These are phyloP conservation scores for Friedmanniomyces simplex DNA, from an alignment of 495 filamentous ascomycete genomes.

Conservation along the genomic window DNA sequence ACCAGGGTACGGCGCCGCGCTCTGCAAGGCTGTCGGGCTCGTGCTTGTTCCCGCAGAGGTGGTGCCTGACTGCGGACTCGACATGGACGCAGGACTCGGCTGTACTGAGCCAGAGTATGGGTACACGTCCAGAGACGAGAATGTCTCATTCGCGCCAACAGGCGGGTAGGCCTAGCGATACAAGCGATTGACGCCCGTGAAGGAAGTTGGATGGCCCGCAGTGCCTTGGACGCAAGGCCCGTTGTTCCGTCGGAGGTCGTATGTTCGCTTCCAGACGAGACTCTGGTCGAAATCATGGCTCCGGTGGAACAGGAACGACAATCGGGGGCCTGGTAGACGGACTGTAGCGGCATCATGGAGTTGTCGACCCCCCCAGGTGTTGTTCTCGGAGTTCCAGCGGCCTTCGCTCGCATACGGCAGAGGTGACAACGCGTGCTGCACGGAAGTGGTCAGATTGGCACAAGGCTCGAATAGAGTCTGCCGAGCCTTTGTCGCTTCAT, in stretches of 20 bases:
- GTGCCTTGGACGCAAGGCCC: constrained; percentile 2
- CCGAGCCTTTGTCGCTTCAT: neutral
- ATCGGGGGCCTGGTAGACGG: constrained; percentile 30
- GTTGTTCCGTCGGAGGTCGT: constrained; percentile 16
- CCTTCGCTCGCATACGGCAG: neutral
- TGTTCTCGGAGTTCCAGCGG: constrained; percentile 26
- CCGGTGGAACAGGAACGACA: constrained; percentile 30
- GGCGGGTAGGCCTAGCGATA: neutral
- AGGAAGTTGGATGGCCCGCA: neutral
- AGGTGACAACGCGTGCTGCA: neutral
- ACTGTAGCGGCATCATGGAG: constrained; percentile 25
- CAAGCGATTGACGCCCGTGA: neutral
- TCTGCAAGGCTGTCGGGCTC: no score
- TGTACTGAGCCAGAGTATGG: neutral
- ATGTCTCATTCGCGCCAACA: neutral
- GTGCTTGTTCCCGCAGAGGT: no score
- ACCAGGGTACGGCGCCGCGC: no score
- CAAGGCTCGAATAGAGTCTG: neutral
- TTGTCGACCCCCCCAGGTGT: constrained; percentile 24
- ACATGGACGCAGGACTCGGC: no score
- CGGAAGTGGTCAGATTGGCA: neutral
- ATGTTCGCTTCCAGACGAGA: constrained; percentile 27
- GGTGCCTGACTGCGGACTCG: no score
- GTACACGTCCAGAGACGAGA: neutral
- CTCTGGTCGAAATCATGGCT: constrained; percentile 25